Conservation (phyloP, 257 asterid species). For the Hygrophila difformis region DNA sequence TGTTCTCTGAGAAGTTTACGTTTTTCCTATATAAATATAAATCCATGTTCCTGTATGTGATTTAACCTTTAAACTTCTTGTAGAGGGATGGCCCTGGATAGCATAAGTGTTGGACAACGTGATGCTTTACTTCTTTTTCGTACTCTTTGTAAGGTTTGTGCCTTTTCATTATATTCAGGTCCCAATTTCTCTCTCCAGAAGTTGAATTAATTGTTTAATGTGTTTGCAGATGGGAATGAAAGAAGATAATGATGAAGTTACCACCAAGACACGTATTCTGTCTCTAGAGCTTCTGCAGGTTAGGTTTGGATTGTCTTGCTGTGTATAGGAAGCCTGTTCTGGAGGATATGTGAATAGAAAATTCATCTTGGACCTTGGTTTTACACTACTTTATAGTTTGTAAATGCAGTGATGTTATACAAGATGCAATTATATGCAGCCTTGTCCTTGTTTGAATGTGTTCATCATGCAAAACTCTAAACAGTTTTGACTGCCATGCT, state of each 20-base stretch:
- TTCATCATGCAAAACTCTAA: no score
- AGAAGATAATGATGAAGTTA: constrained; percentile 90
- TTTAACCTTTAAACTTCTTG: constrained; percentile 19
- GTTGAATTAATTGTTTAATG: constrained; percentile 20
- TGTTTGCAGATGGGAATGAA: constrained; percentile 93
- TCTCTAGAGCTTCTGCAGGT: constrained; percentile 99
- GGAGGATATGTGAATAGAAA: constrained; percentile 12
- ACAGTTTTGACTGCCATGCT: no score
- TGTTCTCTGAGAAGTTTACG: no score
- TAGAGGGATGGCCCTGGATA: constrained; percentile 71
- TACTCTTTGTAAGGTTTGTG: constrained; percentile 95
- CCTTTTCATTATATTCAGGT: constrained; percentile 9
- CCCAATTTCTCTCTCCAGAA: constrained; percentile 18
- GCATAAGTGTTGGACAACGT: constrained; percentile 70
- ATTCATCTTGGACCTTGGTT: constrained; percentile 10
- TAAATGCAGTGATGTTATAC: constrained; percentile 3
- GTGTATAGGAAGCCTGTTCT: constrained; percentile 12
- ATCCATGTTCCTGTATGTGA: constrained; percentile 1
- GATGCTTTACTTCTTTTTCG: constrained; percentile 95
- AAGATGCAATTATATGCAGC: no score
- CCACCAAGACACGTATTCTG: constrained; percentile 79
- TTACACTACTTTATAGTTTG: constrained; percentile 7
- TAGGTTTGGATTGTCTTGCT: constrained; percentile 18
- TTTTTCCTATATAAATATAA: no score
- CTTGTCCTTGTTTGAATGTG: no score